These are phyloP conservation scores for Sugiyamaella valdiviana DNA, from an alignment of 805 yeast genomes.

Conservation along the genomic window DNA sequence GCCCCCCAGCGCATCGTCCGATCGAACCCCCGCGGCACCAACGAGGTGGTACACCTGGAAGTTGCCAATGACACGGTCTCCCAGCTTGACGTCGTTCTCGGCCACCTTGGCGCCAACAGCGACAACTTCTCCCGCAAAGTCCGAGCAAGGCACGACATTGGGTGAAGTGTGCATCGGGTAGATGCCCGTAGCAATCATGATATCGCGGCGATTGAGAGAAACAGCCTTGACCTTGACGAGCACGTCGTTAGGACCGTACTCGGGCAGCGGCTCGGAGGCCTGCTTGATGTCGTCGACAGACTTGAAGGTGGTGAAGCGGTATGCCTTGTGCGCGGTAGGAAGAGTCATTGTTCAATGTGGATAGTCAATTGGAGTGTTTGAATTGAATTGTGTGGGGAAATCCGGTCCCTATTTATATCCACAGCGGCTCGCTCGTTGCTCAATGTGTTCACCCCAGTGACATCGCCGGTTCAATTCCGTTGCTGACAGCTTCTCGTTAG, in stretches of 20 bases:
- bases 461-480: no score
- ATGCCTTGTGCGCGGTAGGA: no score
- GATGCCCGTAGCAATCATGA: constrained; percentile 4
- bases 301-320: no score
- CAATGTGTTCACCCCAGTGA: no score
- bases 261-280: background rate
- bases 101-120: background rate
- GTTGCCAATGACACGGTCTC: constrained; percentile 9
- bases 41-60: background rate
- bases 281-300: background rate
- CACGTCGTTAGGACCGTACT: background rate
- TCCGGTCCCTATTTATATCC: no score
- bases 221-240: constrained; percentile 10
- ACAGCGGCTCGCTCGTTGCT: no score
- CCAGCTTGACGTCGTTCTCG: background rate
- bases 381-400: no score
- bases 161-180: constrained; percentile 3
- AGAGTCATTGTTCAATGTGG: no score
- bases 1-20: constrained; percentile 7
- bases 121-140: constrained; percentile 9
- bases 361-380: no score
- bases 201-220: constrained; percentile 7
- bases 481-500: no score
- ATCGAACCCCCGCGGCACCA: no score
- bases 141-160: constrained; percentile 11